A percentile compares a stretch with the other conserved stretches of the same genome.
Conservation (phyloP, 2,329 filamentous ascomycete species). For the Aspergillus sergii region DNA sequence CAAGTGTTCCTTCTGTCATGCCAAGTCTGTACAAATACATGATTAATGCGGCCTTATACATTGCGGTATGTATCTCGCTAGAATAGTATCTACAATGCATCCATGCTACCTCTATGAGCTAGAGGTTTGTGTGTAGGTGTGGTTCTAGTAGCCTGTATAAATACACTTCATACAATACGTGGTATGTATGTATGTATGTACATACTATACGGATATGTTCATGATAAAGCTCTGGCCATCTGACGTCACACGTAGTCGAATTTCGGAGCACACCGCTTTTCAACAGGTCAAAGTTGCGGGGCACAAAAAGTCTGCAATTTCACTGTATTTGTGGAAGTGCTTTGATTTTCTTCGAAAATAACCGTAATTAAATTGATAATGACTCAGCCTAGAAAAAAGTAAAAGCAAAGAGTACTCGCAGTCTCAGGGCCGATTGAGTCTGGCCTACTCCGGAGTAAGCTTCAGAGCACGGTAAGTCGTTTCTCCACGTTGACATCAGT, state of each 20-base stretch:
- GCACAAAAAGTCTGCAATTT: background rate
- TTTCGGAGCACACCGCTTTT: conserved; percentile 22
- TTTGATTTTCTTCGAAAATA: background rate
- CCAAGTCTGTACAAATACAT: background rate
- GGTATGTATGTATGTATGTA: background rate
- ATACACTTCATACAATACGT: background rate
- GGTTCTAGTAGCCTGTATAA: background rate
- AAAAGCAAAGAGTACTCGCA: background rate
- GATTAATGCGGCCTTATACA: background rate
- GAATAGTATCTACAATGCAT: background rate
- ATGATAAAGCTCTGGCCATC: conserved; percentile 16
- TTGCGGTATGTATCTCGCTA: background rate
- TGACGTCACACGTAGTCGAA: conserved; percentile 22
- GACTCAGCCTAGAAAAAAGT: background rate
- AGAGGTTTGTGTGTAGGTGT: background rate
- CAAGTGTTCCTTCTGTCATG: background rate
- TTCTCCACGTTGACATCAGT: background rate
- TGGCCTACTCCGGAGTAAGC: background rate
- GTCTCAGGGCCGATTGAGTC: background rate
- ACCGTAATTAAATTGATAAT: background rate
- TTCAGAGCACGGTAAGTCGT: background rate
- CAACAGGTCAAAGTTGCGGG: background rate
- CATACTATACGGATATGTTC: background rate
- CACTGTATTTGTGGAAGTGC: background rate
- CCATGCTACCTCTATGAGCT: background rate